Percentiles rank a stretch among this genome's conserved stretches.
Conservation (phyloP, 352 stramenopile genomes). For the Pythium insidiosum region DNA sequence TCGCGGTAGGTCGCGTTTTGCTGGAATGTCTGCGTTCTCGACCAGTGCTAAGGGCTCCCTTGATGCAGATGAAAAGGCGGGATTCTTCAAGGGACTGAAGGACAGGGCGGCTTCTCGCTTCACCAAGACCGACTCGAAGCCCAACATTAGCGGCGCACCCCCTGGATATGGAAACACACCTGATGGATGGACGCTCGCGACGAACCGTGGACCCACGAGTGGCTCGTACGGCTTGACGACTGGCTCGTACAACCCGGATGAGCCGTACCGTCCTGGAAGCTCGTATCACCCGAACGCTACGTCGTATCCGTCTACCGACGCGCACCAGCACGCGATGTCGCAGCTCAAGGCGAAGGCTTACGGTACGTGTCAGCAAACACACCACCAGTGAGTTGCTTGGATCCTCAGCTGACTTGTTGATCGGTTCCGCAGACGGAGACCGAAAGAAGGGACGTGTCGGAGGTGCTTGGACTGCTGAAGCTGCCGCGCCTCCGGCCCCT, state of each 20-base stretch:
- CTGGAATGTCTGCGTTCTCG: background rate
- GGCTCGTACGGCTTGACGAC: constrained; percentile 46
- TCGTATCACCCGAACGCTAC: constrained; percentile 37
- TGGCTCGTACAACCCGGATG: constrained; percentile 72
- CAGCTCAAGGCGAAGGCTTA: constrained; percentile 77
- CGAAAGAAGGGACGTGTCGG: constrained; percentile 80
- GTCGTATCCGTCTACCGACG: constrained; percentile 32
- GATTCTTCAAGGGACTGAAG: constrained; percentile 82
- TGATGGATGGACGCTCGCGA: constrained; percentile 80
- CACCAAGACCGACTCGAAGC: constrained; percentile 50
- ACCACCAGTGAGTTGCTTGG: too few species aligned
- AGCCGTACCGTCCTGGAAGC: constrained; percentile 63
- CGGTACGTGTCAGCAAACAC: too few species aligned
- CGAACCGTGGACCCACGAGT: constrained; percentile 74
- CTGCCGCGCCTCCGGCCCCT: constrained; percentile 13
- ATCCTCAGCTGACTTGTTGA: too few species aligned
- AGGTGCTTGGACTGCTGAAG: constrained; percentile 47
- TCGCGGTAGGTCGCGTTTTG: constrained; percentile 20
- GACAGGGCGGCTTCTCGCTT: constrained; percentile 81
- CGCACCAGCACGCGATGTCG: constrained; percentile 47
- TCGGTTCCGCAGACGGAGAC: constrained; percentile 43
- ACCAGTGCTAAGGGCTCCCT: too few species aligned
- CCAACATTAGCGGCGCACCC: constrained; percentile 30
- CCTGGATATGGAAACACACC: constrained; percentile 62
- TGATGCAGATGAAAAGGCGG: constrained; percentile 72